Base-by-base conservation (phyloP, 768 basidiomycete species). In the Kwoniella dejecticola region DNA sequence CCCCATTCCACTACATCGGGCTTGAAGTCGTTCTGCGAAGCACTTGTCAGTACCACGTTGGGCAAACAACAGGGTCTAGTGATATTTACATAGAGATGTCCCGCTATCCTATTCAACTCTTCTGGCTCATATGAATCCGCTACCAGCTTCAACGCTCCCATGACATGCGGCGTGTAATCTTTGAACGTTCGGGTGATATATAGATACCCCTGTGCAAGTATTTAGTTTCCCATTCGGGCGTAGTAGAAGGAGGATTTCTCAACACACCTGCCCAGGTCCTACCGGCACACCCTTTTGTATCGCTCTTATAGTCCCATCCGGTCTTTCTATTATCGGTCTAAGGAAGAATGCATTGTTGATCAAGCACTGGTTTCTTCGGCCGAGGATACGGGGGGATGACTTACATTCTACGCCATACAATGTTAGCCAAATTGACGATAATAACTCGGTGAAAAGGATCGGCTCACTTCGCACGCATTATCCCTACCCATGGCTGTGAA, bases 1-100 rank as follows among this genome's bases (percentile, higher is more conserved):
- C 94, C 94, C 94, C 94, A 98, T 24, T 85, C 86, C 26, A 85
- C 85, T 0, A 86, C 87, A 12, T 82, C 82, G 10, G 94, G 94
- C 60, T 94, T 86, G 77, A 97, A 96, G 17, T 89, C 88, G 24
- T 86, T 72, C 72, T 74, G 52, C 38, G 23, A 8, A 15, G 15
- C 15, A 7, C 15, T 15, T 7, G 15, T 36, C 33, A 36, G 33
- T 15, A 7, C 33, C 33, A 36, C 7, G 7, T 6, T 44, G 6
- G 21, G 47, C 11, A 19, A 10, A 31, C 11, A 12, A 41, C 19
- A 40, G 50, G 49, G 3, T n/a, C n/a, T 8, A 31, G 30, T 15
- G 13, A 12, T 24, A 48, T 75, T 74, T 64, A 79, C 84, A 75
- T 97, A 98, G 42, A 98, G 81, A 19, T 83, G 80, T 81, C 89